Conservation (phyloP, 1,139 yeast genomes). For the Scheffersomyces parashehatae region DNA sequence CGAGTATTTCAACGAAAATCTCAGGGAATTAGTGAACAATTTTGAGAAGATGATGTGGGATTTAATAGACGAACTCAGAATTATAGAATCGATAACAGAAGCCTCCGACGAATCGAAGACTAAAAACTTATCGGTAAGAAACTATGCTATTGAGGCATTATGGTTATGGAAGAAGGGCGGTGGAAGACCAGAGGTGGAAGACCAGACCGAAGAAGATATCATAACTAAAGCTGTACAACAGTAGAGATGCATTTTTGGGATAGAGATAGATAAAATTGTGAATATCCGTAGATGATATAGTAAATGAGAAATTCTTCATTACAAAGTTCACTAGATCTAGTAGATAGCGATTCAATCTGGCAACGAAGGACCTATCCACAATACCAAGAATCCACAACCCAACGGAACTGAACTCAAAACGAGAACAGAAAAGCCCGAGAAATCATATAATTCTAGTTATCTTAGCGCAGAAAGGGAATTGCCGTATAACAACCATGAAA, state of each 20-base stretch:
- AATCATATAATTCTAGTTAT: neutral
- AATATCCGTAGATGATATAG: neutral
- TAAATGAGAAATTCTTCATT: too few relatives aligned
- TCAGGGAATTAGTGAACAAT: conserved; percentile 36
- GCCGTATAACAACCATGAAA: too few relatives aligned
- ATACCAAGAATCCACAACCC: neutral
- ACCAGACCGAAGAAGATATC: conserved; percentile 13
- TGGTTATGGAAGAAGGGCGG: conserved; percentile 93
- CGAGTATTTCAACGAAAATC: conserved; percentile 37
- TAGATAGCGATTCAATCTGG: neutral
- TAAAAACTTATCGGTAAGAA: conserved; percentile 71
- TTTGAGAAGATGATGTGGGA: conserved; percentile 77
- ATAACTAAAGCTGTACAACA: conserved; percentile 16
- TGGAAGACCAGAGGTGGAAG: conserved; percentile 36
- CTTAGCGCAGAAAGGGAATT: neutral
- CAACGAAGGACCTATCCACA: neutral
- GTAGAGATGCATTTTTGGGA: neutral
- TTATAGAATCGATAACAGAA: conserved; percentile 70
- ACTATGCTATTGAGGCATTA: conserved; percentile 87
- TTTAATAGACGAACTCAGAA: conserved; percentile 60
- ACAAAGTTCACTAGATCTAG: too few relatives aligned
- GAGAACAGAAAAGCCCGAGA: neutral
- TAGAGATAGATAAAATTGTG: neutral
- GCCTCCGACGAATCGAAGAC: conserved; percentile 73
- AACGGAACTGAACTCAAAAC: neutral